Evolutionary conservation across 345 rosid species (phyloP), one percentile per base, ranked within the genome.

Genomic region (Corchorus olitorius): DNA sequence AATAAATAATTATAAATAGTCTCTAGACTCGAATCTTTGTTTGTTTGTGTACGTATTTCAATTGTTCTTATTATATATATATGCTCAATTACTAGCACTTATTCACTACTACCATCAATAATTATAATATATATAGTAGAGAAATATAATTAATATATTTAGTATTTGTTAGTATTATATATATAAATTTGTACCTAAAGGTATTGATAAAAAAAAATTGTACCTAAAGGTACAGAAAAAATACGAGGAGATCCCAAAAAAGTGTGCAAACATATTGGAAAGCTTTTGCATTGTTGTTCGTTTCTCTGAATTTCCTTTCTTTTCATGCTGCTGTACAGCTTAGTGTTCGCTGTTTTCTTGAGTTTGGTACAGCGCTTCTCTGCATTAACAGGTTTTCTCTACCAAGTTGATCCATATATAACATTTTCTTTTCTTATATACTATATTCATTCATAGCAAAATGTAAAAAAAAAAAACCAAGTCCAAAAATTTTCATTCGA

Each of bases 321-420:
- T 27, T 27, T 60, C 3, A 15, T 27, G 5, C 14, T 33, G 65
- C 65, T 33, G 41, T 13, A 33, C 65, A 61, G 65, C 65, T 61
- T 61, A 61, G 65, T 12, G n/a, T 33, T 33, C 1, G 65, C n/a
- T 33, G 65, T 33, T 61, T 33, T 61, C 65, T 14, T 61, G 65
- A 61, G 65, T 61, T 61, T 61, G 65, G 9, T 33, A 61, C 41
- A 61, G 65, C 41, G n/a, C 27, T 61, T 61, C 39, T 61, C 65
- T 50, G 54, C 17, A 50, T 49, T 49, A 49, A 49, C 53, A 13
- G 53, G 53, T 49, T 49, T 49, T 49, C 1, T 12, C 53, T 13
- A 49, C 53, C 16, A 49, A 12, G 53, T 49, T 49, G 53, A 49
- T 11, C 12, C 48, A 39, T 5, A 39, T 5, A 5, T 39, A 39